Evolutionary conservation across 2,329 filamentous ascomycete species (phyloP).

Genomic region (Microascus cirrosus): DNA sequence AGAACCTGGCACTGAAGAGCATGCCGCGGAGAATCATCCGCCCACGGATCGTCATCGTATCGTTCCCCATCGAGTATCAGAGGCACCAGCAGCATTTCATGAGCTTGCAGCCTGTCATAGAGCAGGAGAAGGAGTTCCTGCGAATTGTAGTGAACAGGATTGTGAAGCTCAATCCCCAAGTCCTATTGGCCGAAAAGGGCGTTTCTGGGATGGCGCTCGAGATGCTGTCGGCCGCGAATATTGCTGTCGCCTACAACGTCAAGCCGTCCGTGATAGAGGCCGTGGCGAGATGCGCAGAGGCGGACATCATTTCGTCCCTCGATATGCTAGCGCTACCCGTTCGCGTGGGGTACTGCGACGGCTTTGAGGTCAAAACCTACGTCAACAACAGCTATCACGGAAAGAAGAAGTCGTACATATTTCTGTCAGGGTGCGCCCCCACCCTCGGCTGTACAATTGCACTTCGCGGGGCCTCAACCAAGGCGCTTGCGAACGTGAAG

Average conservation of each 20-base stretch:
- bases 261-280: slow-evolving; percentile 93
- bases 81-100: slow-evolving; percentile 87
- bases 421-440: slow-evolving; percentile 79
- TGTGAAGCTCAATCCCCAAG: slow-evolving; percentile 68
- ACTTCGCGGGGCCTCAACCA: slow-evolving; percentile 66
- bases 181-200: slow-evolving; percentile 85
- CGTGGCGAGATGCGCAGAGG: slow-evolving; percentile 83
- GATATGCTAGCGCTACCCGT: slow-evolving; percentile 73
- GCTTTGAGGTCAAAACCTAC: slow-evolving; percentile 93
- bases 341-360: slow-evolving; percentile 68
- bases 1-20: slow-evolving; percentile 90
- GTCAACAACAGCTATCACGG: slow-evolving; percentile 65
- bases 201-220: slow-evolving; percentile 86
- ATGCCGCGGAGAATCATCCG: slow-evolving; percentile 81
- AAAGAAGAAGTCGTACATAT: slow-evolving; percentile 89
- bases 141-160: slow-evolving; percentile 88
- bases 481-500: slow-evolving; percentile 69
- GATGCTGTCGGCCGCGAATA: slow-evolving; percentile 76
- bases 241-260: slow-evolving; percentile 92
- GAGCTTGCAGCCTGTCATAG: slow-evolving; percentile 93
- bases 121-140: slow-evolving; percentile 90
- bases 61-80: slow-evolving; percentile 92
- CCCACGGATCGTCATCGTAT: slow-evolving; percentile 83
- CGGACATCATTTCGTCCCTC: slow-evolving; percentile 85
- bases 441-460: slow-evolving; percentile 93